Conservation (phyloP, 1,284 basidiomycete genomes). For the Mycosarcoma maydis region DNA sequence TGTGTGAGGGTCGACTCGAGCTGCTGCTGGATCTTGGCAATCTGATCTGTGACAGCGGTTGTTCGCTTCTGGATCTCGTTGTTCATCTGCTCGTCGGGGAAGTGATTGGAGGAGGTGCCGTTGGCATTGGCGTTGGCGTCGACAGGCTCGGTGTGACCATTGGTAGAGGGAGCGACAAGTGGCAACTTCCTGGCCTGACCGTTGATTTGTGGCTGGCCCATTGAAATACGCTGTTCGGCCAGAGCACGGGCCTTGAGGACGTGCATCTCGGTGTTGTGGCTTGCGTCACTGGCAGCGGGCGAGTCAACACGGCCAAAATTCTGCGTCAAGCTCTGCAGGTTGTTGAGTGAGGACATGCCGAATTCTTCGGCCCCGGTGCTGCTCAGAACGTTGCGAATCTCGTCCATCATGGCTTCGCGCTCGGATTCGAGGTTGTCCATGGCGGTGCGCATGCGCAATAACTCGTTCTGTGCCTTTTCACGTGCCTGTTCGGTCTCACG, state of each 20-base stretch:
- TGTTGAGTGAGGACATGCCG: slow-evolving; percentile 42
- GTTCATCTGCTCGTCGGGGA: slow-evolving; percentile 64
- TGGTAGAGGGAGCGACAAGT: slow-evolving; percentile 3
- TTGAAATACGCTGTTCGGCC: slow-evolving; percentile 59
- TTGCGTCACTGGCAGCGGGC: slow-evolving; percentile 37
- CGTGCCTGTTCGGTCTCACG: slow-evolving; percentile 59
- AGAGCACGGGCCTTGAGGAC: slow-evolving; percentile 56
- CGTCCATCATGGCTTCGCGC: slow-evolving; percentile 63
- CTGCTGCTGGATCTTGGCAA: slow-evolving; percentile 60
- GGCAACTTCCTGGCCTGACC: slow-evolving; percentile 19
- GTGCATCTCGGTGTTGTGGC: slow-evolving; percentile 49
- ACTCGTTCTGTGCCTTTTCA: slow-evolving; percentile 55
- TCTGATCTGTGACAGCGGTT: slow-evolving; percentile 59
- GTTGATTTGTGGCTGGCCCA: slow-evolving; percentile 25
- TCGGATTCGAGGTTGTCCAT: slow-evolving; percentile 58
- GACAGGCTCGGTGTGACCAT: slow-evolving; percentile 10
- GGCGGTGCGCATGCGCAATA: slow-evolving; percentile 53
- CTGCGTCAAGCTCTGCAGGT: slow-evolving; percentile 43
- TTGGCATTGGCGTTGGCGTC: slow-evolving; percentile 6
- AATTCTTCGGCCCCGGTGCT: slow-evolving; percentile 39
- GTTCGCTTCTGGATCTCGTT: slow-evolving; percentile 60
- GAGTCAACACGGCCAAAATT: slow-evolving; percentile 27
- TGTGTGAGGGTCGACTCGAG: slow-evolving; percentile 59
- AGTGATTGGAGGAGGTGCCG: slow-evolving; percentile 39
- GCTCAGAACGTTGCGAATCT: slow-evolving; percentile 59